Percentiles rank a stretch among this genome's conserved stretches.
Conservation (phyloP, 2,329 filamentous ascomycete genomes). For the Talaromyces sp. region DNA sequence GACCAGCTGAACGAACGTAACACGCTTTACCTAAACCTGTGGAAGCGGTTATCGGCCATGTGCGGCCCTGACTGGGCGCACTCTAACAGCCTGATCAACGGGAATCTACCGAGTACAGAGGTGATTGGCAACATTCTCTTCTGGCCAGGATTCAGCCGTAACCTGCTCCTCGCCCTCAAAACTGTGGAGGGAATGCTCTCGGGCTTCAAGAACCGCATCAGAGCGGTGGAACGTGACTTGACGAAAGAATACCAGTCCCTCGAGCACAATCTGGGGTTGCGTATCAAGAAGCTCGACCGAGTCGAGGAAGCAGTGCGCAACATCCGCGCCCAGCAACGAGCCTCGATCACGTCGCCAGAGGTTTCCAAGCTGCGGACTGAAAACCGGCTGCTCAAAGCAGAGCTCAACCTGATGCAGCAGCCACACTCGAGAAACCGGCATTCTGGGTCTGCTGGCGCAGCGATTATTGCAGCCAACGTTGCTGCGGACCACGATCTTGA, state of each 20-base stretch:
- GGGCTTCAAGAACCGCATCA: constrained; percentile 74
- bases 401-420: constrained; percentile 64
- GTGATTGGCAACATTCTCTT: constrained; percentile 76
- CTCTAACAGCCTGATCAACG: constrained; percentile 82
- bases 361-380: constrained; percentile 56
- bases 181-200: constrained; percentile 76
- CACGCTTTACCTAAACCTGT: constrained; percentile 78
- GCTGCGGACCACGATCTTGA: constrained; percentile 6
- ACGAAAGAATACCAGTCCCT: constrained; percentile 85
- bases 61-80: constrained; percentile 92
- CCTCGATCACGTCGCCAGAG: constrained; percentile 45
- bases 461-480: not conserved
- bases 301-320: constrained; percentile 76
- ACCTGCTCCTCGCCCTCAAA: constrained; percentile 80
- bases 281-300: constrained; percentile 80
- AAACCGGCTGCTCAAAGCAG: constrained; percentile 57
- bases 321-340: constrained; percentile 36
- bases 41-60: constrained; percentile 79
- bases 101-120: constrained; percentile 78
- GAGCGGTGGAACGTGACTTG: constrained; percentile 81
- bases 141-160: constrained; percentile 78
- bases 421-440: constrained; percentile 58
- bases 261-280: constrained; percentile 72
- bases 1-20: constrained; percentile 90
- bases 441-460: constrained; percentile 19